A percentile compares a stretch with the other conserved stretches of the same genome.
Conservation (phyloP, 352 stramenopile species). For the Phytopythium kandeliae region DNA sequence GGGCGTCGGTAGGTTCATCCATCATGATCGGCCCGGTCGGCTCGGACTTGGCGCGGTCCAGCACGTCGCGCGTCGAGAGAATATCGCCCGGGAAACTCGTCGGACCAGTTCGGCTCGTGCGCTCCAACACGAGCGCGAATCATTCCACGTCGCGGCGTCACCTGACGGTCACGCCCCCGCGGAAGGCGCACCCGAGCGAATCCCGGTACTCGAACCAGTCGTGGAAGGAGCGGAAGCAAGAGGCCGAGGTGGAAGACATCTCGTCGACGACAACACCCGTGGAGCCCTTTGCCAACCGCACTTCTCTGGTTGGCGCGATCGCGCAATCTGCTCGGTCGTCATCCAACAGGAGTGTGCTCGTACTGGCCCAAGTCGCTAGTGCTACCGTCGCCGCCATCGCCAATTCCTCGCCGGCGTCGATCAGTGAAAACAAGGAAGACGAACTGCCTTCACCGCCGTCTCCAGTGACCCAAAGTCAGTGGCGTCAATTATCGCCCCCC, state of each 20-base stretch:
- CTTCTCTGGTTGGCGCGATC: background rate
- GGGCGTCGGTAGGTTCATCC: background rate
- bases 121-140: constrained; percentile 10
- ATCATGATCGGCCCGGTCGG: background rate
- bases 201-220: constrained; percentile 32
- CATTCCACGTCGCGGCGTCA: constrained; percentile 7
- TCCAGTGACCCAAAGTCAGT: background rate
- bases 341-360: constrained; percentile 2
- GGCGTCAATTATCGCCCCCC: background rate
- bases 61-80: background rate
- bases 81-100: background rate
- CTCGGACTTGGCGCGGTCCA: background rate
- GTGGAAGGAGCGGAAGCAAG: constrained; percentile 14
- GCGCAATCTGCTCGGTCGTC: constrained; percentile 3
- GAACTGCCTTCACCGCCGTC: background rate
- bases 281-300: background rate
- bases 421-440: constrained; percentile 4
- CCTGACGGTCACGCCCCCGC: background rate
- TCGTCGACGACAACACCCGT: constrained; percentile 4
- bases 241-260: constrained; percentile 11
- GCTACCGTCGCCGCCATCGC: constrained; percentile 5
- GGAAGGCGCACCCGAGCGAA: constrained; percentile 23
- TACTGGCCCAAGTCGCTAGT: constrained; percentile 1
- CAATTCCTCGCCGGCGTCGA: background rate
- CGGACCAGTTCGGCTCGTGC: background rate